Evolutionary conservation across 2,329 filamentous ascomycete species (phyloP), one percentile per base, ranked within the genome.

Genomic region (Talaromyces amestolkiae): DNA sequence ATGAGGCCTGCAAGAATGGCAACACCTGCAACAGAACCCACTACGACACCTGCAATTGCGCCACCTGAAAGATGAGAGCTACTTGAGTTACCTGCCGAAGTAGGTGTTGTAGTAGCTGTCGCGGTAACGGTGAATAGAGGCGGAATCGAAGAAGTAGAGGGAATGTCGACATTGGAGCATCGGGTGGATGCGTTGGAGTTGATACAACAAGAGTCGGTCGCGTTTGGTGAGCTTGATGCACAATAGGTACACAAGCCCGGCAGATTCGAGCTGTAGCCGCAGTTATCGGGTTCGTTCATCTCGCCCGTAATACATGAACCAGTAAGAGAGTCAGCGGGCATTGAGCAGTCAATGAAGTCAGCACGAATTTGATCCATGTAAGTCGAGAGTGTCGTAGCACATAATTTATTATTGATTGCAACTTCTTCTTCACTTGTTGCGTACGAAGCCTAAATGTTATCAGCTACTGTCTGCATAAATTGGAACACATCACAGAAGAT

Each of bases 121-220:
- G 88, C 88, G 11, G 90, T 85, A 15, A 88, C 87, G 1, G 84
- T 81, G 65, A 87, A 84, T 5, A 88, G 78, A 4, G 84, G 83
- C n/a, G 82, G 80, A 69, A 89, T 79, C 3, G 85, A 83, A 58
- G 93, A 89, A 9, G 75, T 65, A 0, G 87, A 87, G 0, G 95
- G 95, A 7, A 99, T 82, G 31, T 85, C 82, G n/a, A 99, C 91
- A 60, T 86, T 86, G 59, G 86, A 80, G 76, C 95, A 99, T 68
- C 88, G 86, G 31, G 81, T 80, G 66, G 91, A 86, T n/a, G 90
- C 89, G 68, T 92, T 84, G 5, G 93, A 88, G 72, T 88, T 92
- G 73, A 93, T 89, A 78, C 95, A 99, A 82, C 95, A 99, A 3
- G 93, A 96, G 76, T 98, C 94, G 60, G 94, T 98, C 10, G 92